phyloP scores from a whole-genome alignment of 2,329 filamentous ascomycete species.

The Penicillium sp. region DNA sequence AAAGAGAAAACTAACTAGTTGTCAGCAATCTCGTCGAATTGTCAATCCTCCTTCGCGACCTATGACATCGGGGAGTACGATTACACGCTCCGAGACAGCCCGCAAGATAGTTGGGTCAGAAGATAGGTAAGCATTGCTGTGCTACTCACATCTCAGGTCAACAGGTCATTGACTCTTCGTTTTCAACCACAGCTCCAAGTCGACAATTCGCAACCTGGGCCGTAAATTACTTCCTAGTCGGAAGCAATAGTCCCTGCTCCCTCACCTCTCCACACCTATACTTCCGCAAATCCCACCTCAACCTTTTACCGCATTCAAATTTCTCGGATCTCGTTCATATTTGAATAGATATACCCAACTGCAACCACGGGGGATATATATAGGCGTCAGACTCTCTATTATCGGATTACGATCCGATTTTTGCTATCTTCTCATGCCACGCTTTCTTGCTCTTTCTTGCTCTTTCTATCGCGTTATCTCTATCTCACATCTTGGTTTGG shows the following conservation, averaged over 20 bases:
- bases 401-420: slow-evolving; percentile 15
- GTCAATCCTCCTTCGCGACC: slow-evolving; percentile 38
- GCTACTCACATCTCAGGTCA: no score
- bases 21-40: slow-evolving; percentile 39
- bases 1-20: slow-evolving; percentile 22
- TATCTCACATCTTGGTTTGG: neutral
- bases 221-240: slow-evolving; percentile 41
- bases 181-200: slow-evolving; percentile 32
- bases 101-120: slow-evolving; percentile 33
- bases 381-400: slow-evolving; percentile 27
- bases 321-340: slow-evolving; percentile 17
- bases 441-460: neutral
- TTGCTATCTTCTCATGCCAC: neutral
- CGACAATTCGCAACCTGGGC: slow-evolving; percentile 41
- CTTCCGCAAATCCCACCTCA: neutral
- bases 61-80: slow-evolving; percentile 35
- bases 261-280: neutral
- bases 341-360: slow-evolving; percentile 30
- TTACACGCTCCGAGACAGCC: slow-evolving; percentile 30
- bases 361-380: slow-evolving; percentile 31
- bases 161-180: slow-evolving; percentile 12
- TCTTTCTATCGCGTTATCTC: neutral
- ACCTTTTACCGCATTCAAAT: slow-evolving; percentile 13
- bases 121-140: slow-evolving; percentile 35
- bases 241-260: slow-evolving; percentile 17